Base-by-base conservation (phyloP, 2,329 filamentous ascomycete genomes). In the Metarhizium robertsii region DNA sequence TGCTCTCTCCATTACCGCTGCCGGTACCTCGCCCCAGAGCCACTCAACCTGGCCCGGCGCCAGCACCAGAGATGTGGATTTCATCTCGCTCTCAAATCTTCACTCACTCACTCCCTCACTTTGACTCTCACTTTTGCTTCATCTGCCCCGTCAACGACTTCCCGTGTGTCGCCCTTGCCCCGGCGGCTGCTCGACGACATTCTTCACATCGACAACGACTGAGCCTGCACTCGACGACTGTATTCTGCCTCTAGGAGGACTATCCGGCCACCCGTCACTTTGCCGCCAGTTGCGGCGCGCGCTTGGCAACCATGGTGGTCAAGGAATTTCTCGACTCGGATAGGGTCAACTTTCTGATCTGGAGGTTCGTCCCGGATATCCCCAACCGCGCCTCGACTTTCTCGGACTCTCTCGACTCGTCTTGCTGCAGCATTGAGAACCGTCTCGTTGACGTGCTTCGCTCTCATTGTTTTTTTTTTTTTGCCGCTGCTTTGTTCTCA, bases 281-380 rank as follows among this genome's bases (percentile, higher is more conserved):
- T 62, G 66, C 68, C 62, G 66, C 67, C 66, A 65, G 61, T 61
- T 63, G 61, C 62, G 67, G 65, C 65, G 65, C 65, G 57, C 60
- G 62, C 60, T 55, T 55, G 54, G 59, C 61, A 60, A 66, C 64
- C 65, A 83, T 83, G 79, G 69, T 71, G 62, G 62, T 64, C 66
- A 83, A 83, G 74, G 80, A 84, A 73, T 76, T 77, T 67, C 76
- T 86, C 65, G 79, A 84, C 77, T 84, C 81, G 62, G 78, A 86
- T 71, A 78, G 80, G 75, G 75, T 86, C 77, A 86, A 86, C 75
- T 86, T 82, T 77, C 78, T 86, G 70, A 78, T 86, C 69, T 86
- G 83, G 83, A 84, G 81, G 83, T 86, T 77, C 71, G 83, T 79
- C 65, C 61, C 11, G 20, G 20, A 30, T 30, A 3, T 64, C 57